Conservation (phyloP, 1,284 basidiomycete species). For the Rhodotorula sp. region DNA sequence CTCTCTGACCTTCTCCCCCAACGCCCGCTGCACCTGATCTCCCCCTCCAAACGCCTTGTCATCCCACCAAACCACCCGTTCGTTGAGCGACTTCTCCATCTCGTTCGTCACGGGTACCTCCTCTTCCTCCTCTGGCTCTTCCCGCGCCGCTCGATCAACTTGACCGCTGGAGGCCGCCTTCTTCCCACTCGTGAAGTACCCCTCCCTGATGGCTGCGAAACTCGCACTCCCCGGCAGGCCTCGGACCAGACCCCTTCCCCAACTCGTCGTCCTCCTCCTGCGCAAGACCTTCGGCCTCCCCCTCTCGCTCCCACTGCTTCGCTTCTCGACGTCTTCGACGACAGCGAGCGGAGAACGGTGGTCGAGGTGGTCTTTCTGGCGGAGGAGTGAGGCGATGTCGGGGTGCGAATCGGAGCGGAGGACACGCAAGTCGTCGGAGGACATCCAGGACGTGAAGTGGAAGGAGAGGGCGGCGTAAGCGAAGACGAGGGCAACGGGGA, state of each 20-base stretch:
- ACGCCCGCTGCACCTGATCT: conserved; percentile 35
- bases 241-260: not conserved
- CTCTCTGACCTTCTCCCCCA: conserved; percentile 37
- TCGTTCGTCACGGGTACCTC: conserved; percentile 24
- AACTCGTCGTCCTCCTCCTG: conserved; percentile 7
- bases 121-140: conserved; percentile 33
- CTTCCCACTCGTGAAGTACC: conserved; percentile 43
- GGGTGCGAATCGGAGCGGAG: conserved; percentile 71
- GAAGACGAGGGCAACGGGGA: conserved; percentile 78
- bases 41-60: conserved; percentile 1
- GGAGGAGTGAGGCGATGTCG: conserved; percentile 61
- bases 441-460: conserved; percentile 97
- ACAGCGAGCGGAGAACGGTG: conserved; percentile 69
- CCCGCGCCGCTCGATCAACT: conserved; percentile 53
- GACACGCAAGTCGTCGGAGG: conserved; percentile 76
- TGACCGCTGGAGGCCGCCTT: conserved; percentile 31
- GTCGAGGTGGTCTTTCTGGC: conserved; percentile 82
- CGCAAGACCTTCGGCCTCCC: conserved; percentile 4
- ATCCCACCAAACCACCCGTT: conserved; percentile 45
- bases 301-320: conserved; percentile 56
- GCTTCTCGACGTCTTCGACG: conserved; percentile 63
- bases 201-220: conserved; percentile 38
- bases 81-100: conserved; percentile 52
- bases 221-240: conserved; percentile 5
- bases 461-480: conserved; percentile 77